Conservation (phyloP, 371 early-diverging fungal species). For the Capniomyces stellatus region DNA sequence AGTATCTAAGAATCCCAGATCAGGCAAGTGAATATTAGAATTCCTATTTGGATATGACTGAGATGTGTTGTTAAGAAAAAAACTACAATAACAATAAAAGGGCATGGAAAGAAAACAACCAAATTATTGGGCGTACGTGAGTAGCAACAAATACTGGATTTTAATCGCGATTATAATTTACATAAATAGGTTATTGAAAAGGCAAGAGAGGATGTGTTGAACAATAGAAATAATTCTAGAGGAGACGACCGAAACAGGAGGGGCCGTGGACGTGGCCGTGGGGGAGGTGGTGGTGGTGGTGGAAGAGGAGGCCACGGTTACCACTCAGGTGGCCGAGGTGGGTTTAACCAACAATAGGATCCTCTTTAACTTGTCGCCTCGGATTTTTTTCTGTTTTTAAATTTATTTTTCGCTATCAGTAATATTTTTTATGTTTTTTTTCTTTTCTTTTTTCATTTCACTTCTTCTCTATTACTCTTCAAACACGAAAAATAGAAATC, state of each 20-base stretch:
- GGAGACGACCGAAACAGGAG: conserved; percentile 22
- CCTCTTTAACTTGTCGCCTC: background rate
- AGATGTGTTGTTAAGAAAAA: too few species aligned
- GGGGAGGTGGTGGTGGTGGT: conserved; percentile 37
- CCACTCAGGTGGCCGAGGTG: conserved; percentile 4
- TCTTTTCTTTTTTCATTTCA: too few species aligned
- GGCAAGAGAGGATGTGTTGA: conserved; percentile 55
- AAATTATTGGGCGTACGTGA: too few species aligned
- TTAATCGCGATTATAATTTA: too few species aligned
- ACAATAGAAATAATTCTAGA: conserved; percentile 23
- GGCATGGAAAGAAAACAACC: too few species aligned
- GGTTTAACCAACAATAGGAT: conserved; percentile 7
- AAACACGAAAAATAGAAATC: too few species aligned
- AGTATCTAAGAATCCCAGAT: conserved; percentile 75
- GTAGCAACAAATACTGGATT: too few species aligned
- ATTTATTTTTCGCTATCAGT: background rate
- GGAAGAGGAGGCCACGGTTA: conserved; percentile 7
- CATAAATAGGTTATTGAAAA: conserved; percentile 74
- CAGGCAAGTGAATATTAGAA: too few species aligned
- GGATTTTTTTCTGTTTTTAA: background rate
- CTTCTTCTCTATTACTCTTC: too few species aligned
- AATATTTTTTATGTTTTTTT: conserved; percentile 1
- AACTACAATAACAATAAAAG: too few species aligned
- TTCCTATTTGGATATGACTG: too few species aligned
- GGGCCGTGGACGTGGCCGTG: conserved; percentile 27